Evolutionary conservation across 2,329 filamentous ascomycete genomes (phyloP), one percentile per base, ranked within the genome.

Genomic region (Grosmannia clavigera): DNA sequence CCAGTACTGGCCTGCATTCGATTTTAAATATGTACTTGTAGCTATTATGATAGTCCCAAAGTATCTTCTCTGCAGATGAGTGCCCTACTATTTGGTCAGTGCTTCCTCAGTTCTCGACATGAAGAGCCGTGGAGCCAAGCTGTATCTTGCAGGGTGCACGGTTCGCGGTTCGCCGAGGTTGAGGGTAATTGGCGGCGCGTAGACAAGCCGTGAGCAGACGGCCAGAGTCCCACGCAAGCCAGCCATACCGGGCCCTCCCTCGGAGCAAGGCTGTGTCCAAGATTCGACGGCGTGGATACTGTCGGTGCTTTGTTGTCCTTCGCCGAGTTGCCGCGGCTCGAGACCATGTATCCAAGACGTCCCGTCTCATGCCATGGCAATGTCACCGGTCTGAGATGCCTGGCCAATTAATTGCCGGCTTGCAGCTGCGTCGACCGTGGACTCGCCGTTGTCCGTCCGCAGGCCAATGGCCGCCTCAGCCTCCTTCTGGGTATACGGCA

Each of bases 401-500:
- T 52, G 27, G 1, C 22, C 50, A 3, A 52, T 52, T 25, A 52
- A 25, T 25, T 52, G 50, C 50, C 25, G 50, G 50, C 31, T 57
- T 6, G 40, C 25, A 7, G 27, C 40, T 19, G 55, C 59, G 7
- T 55, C 57, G 27, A 48, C 4, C 10, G 31, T 22, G 12, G 14
- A 11, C 12, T 25, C 19, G 53, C 51, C 59, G 58, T 60, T 62
- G 61, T 57, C 61, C 33, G 62, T 64, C 52, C 60, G 62, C 53
- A 66, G 60, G 55, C 90, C 90, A 43, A 86, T 78, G 0, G 87
- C 90, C 19, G 88, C 90, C 69, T 95, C 90, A 38, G 92, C 90
- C 66, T 92, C 84, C 69, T 89, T 88, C 69, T 95, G 90, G 5
- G 86, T 86, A 72, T 95, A 94, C 11, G 90, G 88, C 67, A 90